These are phyloP conservation scores for Kodamaea fukazawae DNA, from an alignment of 805 yeast species.

Conservation along the genomic window DNA sequence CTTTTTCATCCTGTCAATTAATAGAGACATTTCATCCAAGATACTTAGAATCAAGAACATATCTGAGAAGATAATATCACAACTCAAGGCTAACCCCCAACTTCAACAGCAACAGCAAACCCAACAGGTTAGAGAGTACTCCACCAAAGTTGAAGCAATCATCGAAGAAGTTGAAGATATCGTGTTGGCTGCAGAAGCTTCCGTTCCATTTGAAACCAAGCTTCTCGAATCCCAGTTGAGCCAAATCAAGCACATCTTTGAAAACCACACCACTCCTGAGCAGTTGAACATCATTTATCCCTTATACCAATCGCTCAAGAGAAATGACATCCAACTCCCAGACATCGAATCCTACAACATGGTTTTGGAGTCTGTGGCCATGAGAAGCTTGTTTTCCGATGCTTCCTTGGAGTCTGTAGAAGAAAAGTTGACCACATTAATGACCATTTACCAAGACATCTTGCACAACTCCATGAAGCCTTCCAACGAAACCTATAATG, in stretches of 20 bases:
- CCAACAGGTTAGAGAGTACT: conserved; percentile 10
- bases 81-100: neutral
- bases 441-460: conserved; percentile 68
- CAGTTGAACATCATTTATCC: conserved; percentile 37
- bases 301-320: conserved; percentile 37
- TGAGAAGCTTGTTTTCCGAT: conserved; percentile 44
- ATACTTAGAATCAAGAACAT: conserved; percentile 23
- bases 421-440: conserved; percentile 56
- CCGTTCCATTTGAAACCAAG: conserved; percentile 16
- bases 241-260: conserved; percentile 18
- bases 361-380: conserved; percentile 52
- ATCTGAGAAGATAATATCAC: conserved; percentile 20
- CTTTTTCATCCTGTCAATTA: conserved; percentile 31
- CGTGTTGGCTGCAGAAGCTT: conserved; percentile 5
- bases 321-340: conserved; percentile 43
- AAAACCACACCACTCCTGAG: conserved; percentile 15
- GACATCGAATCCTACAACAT: conserved; percentile 50
- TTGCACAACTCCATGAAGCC: conserved; percentile 52
- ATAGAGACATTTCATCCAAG: conserved; percentile 27
- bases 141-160: conserved; percentile 7
- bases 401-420: conserved; percentile 43
- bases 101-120: too few species aligned
- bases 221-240: conserved; percentile 20
- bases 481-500: conserved; percentile 49
- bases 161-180: neutral